phyloP scores from a whole-genome alignment of 2,329 filamentous ascomycete species.

The Colletotrichum scovillei region DNA sequence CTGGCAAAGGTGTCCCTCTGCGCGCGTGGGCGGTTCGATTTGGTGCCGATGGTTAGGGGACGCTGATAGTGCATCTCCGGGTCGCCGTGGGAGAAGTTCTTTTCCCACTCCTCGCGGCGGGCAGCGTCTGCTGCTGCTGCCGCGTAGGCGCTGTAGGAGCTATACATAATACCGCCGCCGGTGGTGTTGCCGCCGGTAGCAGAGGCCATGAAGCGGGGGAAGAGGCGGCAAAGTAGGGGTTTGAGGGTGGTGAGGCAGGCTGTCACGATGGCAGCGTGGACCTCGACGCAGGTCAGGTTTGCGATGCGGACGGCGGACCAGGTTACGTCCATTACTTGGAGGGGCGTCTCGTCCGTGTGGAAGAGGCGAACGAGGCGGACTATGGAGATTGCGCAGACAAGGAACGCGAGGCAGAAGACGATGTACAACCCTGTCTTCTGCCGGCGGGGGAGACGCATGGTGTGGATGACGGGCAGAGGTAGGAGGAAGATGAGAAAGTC shows the following conservation, averaged over 20 bases:
- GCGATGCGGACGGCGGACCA: constrained; percentile 43
- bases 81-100: constrained; percentile 26
- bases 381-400: constrained; percentile 50
- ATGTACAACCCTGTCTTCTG: constrained; percentile 53
- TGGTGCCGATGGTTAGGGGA: constrained; percentile 38
- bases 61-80: constrained; percentile 21
- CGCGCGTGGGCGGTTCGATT: constrained; percentile 12
- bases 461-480: constrained; percentile 55
- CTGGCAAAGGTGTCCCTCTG: constrained; percentile 23
- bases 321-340: constrained; percentile 40
- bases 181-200: neutral
- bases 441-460: constrained; percentile 52
- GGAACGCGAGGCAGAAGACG: constrained; percentile 55
- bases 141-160: neutral
- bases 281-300: constrained; percentile 49
- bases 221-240: constrained; percentile 50
- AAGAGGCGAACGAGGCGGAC: constrained; percentile 45
- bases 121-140: constrained; percentile 7
- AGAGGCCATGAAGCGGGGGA: constrained; percentile 36
- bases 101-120: constrained; percentile 26
- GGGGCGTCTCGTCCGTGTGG: constrained; percentile 28
- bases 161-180: neutral
- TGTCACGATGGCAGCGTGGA: constrained; percentile 49
- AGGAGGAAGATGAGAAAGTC: constrained; percentile 45
- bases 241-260: constrained; percentile 52